Conservation (phyloP, 2,329 filamentous ascomycete species). For the Sporothrix luriei region DNA sequence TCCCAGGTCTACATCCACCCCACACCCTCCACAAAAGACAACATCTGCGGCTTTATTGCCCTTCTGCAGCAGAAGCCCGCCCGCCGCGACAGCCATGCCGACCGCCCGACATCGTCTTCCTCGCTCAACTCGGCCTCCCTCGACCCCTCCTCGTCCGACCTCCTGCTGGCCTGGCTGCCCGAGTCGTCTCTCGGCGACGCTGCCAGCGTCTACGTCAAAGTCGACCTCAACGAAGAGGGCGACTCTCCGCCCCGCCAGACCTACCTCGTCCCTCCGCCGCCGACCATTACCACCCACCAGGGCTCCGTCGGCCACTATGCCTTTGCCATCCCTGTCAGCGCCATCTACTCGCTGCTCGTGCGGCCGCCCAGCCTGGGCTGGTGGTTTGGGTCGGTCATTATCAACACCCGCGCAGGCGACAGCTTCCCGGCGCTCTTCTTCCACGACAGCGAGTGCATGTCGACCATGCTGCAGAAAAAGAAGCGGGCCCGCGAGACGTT, state of each 20-base stretch:
- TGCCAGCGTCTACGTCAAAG: slow-evolving; percentile 89
- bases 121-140: slow-evolving; percentile 44
- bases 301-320: slow-evolving; percentile 77
- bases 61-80: slow-evolving; percentile 82
- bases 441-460: slow-evolving; percentile 95
- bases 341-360: slow-evolving; percentile 87
- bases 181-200: slow-evolving; percentile 85
- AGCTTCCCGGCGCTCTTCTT: slow-evolving; percentile 96
- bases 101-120: slow-evolving; percentile 50
- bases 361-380: slow-evolving; percentile 91
- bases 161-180: slow-evolving; percentile 90
- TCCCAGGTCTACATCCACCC: slow-evolving; percentile 91
- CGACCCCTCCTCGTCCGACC: slow-evolving; percentile 64
- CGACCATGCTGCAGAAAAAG: slow-evolving; percentile 92
- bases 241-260: slow-evolving; percentile 81
- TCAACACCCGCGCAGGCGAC: slow-evolving; percentile 88
- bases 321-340: slow-evolving; percentile 86
- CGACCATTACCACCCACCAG: slow-evolving; percentile 76
- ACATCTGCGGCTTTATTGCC: slow-evolving; percentile 91
- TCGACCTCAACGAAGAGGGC: slow-evolving; percentile 69
- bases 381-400: slow-evolving; percentile 96
- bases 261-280: slow-evolving; percentile 88
- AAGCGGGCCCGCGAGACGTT: slow-evolving; percentile 80
- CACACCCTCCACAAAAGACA: slow-evolving; percentile 89
- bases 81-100: slow-evolving; percentile 39